phyloP scores from a whole-genome alignment of 192 early-diverging fungal species.

The Coemansia sp. region DNA sequence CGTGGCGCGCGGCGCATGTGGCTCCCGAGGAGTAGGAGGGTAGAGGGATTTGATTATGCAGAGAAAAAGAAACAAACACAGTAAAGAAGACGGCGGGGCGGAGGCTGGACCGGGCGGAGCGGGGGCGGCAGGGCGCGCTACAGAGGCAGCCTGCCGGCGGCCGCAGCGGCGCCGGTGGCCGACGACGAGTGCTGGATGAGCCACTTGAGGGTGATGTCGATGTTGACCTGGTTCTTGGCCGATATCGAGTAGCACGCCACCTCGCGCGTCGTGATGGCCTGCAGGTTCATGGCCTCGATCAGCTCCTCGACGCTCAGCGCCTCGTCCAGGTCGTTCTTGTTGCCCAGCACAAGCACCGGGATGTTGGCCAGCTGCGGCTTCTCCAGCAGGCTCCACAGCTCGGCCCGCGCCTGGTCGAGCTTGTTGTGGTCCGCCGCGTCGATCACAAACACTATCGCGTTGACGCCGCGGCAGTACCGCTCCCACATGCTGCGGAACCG shows the following conservation, averaged over 20 bases:
- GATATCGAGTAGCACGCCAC: constrained; percentile 99
- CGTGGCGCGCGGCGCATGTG: no score
- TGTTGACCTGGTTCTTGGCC: constrained; percentile 96
- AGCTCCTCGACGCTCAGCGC: constrained; percentile 85
- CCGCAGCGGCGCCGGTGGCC: constrained; percentile 17
- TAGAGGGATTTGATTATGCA: no score
- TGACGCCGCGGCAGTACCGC: constrained; percentile 84
- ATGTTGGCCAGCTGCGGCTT: constrained; percentile 92
- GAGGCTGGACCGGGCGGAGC: no score
- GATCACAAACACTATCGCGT: constrained; percentile 98
- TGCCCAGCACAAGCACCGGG: constrained; percentile 95
- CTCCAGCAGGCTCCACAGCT: constrained; percentile 87
- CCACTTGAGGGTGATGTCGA: constrained; percentile 97
- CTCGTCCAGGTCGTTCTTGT: constrained; percentile 94
- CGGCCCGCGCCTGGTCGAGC: constrained; percentile 84
- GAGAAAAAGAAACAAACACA: constrained; percentile 1
- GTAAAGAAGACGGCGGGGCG: background rate
- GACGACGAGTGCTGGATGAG: constrained; percentile 74
- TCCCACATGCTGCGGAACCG: constrained; percentile 98
- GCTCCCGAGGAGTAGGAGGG: no score
- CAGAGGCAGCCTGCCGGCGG: background rate
- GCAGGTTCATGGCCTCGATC: constrained; percentile 88
- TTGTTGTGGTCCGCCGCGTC: constrained; percentile 95
- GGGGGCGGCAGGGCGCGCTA: no score
- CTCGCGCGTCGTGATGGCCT: constrained; percentile 86